These are phyloP conservation scores for Fusarium acutatum DNA, from an alignment of 2,329 filamentous ascomycete genomes.

Conservation along the genomic window DNA sequence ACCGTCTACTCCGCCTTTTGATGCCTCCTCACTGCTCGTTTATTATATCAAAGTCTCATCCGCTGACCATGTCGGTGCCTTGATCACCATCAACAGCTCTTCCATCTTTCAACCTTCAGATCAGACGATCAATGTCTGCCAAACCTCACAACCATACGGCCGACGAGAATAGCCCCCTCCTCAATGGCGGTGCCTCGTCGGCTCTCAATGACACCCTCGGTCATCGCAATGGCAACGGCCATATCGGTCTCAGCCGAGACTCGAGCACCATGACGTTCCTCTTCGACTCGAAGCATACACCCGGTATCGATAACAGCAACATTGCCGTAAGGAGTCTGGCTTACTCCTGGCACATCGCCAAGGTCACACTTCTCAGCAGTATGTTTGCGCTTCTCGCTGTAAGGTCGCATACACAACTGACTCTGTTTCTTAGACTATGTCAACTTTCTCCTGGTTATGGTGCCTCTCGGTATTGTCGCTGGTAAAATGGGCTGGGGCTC, in stretches of 20 bases:
- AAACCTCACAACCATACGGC: constrained; percentile 38
- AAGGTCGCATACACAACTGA: constrained; percentile 4
- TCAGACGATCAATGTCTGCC: constrained; percentile 47
- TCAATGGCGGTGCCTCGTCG: constrained; percentile 49
- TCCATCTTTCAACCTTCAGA: constrained; percentile 34
- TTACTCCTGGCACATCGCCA: constrained; percentile 63
- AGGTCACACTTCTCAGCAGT: constrained; percentile 68
- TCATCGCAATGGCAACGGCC: constrained; percentile 33
- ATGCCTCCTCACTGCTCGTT: not conserved
- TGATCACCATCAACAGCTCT: constrained; percentile 39
- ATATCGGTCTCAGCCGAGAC: constrained; percentile 34
- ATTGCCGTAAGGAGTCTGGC: constrained; percentile 55
- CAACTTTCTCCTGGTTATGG: constrained; percentile 77
- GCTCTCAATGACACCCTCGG: constrained; percentile 23
- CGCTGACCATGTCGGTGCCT: constrained; percentile 44
- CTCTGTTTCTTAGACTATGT: constrained; percentile 58
- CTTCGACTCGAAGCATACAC: constrained; percentile 59
- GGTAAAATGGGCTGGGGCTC: constrained; percentile 70
- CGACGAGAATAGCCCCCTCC: constrained; percentile 54
- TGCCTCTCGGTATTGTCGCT: constrained; percentile 76
- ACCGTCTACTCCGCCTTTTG: constrained; percentile 7
- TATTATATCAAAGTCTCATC: not conserved
- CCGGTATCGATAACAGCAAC: constrained; percentile 61
- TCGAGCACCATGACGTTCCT: constrained; percentile 52
- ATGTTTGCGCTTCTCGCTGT: constrained; percentile 44